phyloP scores from a whole-genome alignment of 768 basidiomycete species.

The Podaxis carcinomalis region DNA sequence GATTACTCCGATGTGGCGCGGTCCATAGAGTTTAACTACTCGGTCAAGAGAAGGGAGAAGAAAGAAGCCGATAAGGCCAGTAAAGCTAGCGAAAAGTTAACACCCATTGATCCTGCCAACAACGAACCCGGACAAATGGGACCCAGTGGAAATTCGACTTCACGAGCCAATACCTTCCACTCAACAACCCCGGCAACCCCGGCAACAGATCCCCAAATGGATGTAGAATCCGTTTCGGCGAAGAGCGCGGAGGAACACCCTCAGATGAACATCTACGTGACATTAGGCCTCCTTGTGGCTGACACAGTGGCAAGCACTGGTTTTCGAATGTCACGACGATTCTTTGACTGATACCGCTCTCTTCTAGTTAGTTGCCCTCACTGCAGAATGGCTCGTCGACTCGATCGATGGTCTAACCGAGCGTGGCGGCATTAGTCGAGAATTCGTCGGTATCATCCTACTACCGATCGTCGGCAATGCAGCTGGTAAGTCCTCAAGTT shows the following conservation, averaged over 20 bases:
- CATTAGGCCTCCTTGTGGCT: constrained; percentile 46
- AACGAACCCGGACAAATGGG: not conserved
- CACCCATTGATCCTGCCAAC: not conserved
- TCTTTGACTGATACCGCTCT: constrained; percentile 17
- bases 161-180: not conserved
- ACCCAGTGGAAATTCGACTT: not conserved
- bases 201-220: not conserved
- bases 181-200: not conserved
- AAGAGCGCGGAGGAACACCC: constrained; percentile 48
- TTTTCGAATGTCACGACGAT: constrained; percentile 21
- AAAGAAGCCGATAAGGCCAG: constrained; percentile 14
- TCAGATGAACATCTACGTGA: constrained; percentile 49
- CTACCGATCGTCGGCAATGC: constrained; percentile 92
- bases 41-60: constrained; percentile 18
- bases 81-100: constrained; percentile 8
- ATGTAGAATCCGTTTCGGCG: constrained; percentile 11
- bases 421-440: constrained; percentile 53
- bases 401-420: constrained; percentile 75
- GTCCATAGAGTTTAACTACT: constrained; percentile 33
- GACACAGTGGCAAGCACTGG: constrained; percentile 59
- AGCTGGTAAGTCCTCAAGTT: constrained; percentile 42
- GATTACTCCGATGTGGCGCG: constrained; percentile 31
- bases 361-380: constrained; percentile 54
- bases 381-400: constrained; percentile 71
- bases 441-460: constrained; percentile 82